These are phyloP conservation scores for Fusarium penzigii DNA, from an alignment of 2,329 filamentous ascomycete species.

Conservation along the genomic window DNA sequence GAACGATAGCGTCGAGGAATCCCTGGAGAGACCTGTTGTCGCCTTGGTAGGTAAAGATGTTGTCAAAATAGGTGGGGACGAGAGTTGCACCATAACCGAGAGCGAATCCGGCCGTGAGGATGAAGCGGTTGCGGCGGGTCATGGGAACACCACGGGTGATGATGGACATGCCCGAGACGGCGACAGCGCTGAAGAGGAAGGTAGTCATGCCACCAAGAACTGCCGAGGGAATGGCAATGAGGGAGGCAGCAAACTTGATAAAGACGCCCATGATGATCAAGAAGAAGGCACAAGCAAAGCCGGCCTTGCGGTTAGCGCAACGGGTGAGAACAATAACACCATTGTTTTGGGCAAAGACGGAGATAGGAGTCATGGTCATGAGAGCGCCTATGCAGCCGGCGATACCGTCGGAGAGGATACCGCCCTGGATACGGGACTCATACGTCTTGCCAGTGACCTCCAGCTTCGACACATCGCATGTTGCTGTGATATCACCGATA, in stretches of 20 bases:
- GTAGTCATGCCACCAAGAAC: slow-evolving; percentile 75
- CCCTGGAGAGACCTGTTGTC: slow-evolving; percentile 67
- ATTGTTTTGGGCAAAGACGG: slow-evolving; percentile 82
- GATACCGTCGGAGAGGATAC: slow-evolving; percentile 74
- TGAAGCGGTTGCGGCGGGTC: slow-evolving; percentile 79
- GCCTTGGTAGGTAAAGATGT: slow-evolving; percentile 73
- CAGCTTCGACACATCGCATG: slow-evolving; percentile 76
- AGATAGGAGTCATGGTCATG: slow-evolving; percentile 79
- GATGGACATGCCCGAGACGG: slow-evolving; percentile 76
- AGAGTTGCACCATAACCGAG: slow-evolving; percentile 73
- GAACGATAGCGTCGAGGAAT: slow-evolving; percentile 72
- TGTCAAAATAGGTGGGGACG: slow-evolving; percentile 66
- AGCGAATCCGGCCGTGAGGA: slow-evolving; percentile 73
- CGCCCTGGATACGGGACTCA: slow-evolving; percentile 77
- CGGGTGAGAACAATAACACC: slow-evolving; percentile 80
- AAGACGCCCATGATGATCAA: slow-evolving; percentile 80
- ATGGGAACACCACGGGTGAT: slow-evolving; percentile 69
- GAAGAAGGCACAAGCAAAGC: slow-evolving; percentile 76
- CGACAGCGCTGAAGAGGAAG: slow-evolving; percentile 77
- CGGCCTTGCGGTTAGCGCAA: slow-evolving; percentile 78
- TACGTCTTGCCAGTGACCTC: slow-evolving; percentile 72
- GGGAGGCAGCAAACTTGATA: slow-evolving; percentile 77
- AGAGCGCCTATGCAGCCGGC: slow-evolving; percentile 75
- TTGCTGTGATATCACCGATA: slow-evolving; percentile 79
- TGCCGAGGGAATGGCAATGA: slow-evolving; percentile 71